Evolutionary conservation across 2,329 filamentous ascomycete genomes (phyloP), one percentile per base, ranked within the genome.

Genomic region (Aspergillus tanneri): DNA sequence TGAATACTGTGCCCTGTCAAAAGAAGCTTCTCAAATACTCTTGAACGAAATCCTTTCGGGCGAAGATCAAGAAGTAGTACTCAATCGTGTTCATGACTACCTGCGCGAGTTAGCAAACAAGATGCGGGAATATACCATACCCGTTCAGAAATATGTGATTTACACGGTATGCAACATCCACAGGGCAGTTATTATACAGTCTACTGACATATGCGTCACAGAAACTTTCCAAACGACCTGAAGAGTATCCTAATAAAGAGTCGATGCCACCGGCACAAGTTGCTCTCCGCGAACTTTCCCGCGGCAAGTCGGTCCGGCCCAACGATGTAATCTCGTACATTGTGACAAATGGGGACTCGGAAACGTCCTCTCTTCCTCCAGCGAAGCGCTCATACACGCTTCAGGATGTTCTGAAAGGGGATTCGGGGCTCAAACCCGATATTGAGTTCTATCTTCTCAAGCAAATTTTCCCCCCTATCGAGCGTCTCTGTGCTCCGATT

Each of bases 381-480:
- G 88, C 93, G 18, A 96, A 96, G 72, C 89, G 95, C 57, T 92
- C 93, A 3, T 92, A 89, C 67, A 85, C 87, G 4, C 86, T 89
- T 1, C 86, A 90, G 48, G 93, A 99, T 67, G 84, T 95, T 14
- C 75, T 88, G 50, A 95, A 93, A 64, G 65, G 82, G 12, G 87
- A 88, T 57, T 84, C 86, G 1, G 85, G 77, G 1, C 79, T 99
- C 5, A 80, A 86, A 49, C 89, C 91, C 2, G 93, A 99, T 64
- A 82, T 96, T n/a, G 93, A 99, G 66, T 97, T 91, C 82, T 99
- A 99, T 69, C 83, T 99, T 30, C 87, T 90, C 75, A 99, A 99
- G 76, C 93, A 99, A 71, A 96, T 99, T 50, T 90, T 99, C 72
- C 93, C 93, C 9, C 93, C 93, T 0, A 93, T 99, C 21, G 93